Evolutionary conservation across 345 rosid genomes (phyloP).

Genomic region (Brassica rapa): DNA sequence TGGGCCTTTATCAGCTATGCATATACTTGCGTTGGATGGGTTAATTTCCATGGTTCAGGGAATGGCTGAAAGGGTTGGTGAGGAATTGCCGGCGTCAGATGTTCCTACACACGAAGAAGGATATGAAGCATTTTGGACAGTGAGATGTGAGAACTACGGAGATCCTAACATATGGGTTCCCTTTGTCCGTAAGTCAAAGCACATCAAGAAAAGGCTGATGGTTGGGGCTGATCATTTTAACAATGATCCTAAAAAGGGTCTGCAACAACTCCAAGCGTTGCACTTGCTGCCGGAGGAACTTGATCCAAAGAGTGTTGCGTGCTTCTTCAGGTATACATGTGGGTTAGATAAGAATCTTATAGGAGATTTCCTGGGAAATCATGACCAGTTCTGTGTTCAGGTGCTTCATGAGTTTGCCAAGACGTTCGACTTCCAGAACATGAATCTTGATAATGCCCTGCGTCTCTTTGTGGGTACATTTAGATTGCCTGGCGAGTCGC

Average conservation of each 20-base stretch:
- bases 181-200: constrained; percentile 55
- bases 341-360: constrained; percentile 71
- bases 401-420: constrained; percentile 76
- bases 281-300: constrained; percentile 68
- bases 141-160: constrained; percentile 54
- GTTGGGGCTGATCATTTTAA: constrained; percentile 76
- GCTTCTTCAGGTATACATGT: constrained; percentile 66
- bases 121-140: constrained; percentile 59
- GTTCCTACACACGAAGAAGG: constrained; percentile 42
- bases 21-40: constrained; percentile 76
- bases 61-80: constrained; percentile 64
- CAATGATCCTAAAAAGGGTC: constrained; percentile 65
- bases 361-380: constrained; percentile 75
- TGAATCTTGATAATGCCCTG: constrained; percentile 71
- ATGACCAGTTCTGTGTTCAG: constrained; percentile 70
- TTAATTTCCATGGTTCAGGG: constrained; percentile 55
- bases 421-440: constrained; percentile 64
- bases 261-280: constrained; percentile 65
- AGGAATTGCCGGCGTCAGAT: constrained; percentile 44
- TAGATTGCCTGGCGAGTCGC: constrained; percentile 79
- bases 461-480: constrained; percentile 76
- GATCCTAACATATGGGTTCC: constrained; percentile 68
- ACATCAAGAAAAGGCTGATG: constrained; percentile 58
- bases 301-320: constrained; percentile 70
- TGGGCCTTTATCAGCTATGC: constrained; percentile 75